Evolutionary conservation across 495 filamentous ascomycete genomes (phyloP).

Genomic region (Penicillium silybi): DNA sequence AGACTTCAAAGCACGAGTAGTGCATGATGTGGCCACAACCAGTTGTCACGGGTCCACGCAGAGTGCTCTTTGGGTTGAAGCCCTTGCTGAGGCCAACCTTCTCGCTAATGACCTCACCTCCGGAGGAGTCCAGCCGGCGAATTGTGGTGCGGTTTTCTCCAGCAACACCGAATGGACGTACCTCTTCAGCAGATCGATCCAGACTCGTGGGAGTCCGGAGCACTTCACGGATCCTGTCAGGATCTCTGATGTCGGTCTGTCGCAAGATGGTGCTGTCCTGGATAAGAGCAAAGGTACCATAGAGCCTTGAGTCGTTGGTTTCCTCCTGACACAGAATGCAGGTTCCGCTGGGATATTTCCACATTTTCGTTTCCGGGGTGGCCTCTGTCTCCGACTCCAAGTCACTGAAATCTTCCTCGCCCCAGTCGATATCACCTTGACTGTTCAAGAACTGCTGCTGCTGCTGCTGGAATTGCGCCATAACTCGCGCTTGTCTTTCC

Average conservation of each 20-base stretch:
- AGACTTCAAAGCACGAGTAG: constrained; percentile 89
- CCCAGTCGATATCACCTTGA: constrained; percentile 82
- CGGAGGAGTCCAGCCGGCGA: constrained; percentile 68
- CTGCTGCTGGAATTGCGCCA: constrained; percentile 96
- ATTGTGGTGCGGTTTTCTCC: constrained; percentile 76
- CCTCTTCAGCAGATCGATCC: constrained; percentile 73
- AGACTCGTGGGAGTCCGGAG: constrained; percentile 71
- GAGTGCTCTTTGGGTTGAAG: constrained; percentile 64
- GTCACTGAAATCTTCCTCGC: constrained; percentile 70
- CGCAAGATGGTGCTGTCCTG: constrained; percentile 84
- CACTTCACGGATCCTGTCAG: constrained; percentile 81
- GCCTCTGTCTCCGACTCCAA: constrained; percentile 54
- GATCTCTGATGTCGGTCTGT: constrained; percentile 74
- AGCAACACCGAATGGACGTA: constrained; percentile 87
- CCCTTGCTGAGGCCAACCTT: constrained; percentile 84
- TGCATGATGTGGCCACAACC: constrained; percentile 99
- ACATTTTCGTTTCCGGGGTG: constrained; percentile 62
- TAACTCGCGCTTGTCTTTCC: constrained; percentile 84
- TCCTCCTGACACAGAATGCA: constrained; percentile 98
- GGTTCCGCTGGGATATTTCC: constrained; percentile 91
- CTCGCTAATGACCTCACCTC: constrained; percentile 65
- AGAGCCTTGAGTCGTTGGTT: constrained; percentile 81
- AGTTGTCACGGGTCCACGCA: constrained; percentile 77
- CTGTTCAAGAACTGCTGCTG: constrained; percentile 89
- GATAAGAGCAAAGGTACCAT: constrained; percentile 87